These are phyloP conservation scores for Mrakia gelida DNA, from an alignment of 768 basidiomycete species.

Conservation along the genomic window DNA sequence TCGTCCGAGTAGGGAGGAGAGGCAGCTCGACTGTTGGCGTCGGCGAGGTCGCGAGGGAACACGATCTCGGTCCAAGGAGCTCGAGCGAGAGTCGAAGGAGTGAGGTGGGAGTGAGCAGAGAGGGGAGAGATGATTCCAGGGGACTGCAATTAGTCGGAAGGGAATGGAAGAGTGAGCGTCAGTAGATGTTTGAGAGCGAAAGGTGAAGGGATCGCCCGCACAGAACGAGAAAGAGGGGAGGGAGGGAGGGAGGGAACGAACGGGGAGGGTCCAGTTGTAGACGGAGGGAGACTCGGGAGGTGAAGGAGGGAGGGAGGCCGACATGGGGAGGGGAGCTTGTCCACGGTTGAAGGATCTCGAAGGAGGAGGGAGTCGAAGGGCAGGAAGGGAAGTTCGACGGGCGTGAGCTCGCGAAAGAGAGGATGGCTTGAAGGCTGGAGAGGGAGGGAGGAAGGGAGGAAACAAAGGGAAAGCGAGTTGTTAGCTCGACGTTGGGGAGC, in stretches of 20 bases:
- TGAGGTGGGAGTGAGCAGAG: slow-evolving; percentile 3
- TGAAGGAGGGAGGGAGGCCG: neutral
- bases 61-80: slow-evolving; percentile 9
- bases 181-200: neutral
- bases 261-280: slow-evolving; percentile 9
- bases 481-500: no score
- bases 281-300: slow-evolving; percentile 4
- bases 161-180: neutral
- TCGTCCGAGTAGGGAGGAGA: slow-evolving; percentile 12
- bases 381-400: neutral
- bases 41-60: neutral
- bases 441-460: neutral
- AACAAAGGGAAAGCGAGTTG: neutral
- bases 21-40: neutral
- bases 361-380: neutral
- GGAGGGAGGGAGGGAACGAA: neutral
- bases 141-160: neutral
- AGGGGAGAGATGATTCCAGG: slow-evolving; percentile 12
- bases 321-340: neutral
- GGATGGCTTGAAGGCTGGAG: neutral
- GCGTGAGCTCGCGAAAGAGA: neutral
- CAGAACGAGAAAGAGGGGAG: neutral
- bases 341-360: neutral
- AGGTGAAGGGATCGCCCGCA: no score
- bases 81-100: slow-evolving; percentile 1